These are phyloP conservation scores for Candida tallmaniae DNA, from an alignment of 805 yeast genomes.

Conservation along the genomic window DNA sequence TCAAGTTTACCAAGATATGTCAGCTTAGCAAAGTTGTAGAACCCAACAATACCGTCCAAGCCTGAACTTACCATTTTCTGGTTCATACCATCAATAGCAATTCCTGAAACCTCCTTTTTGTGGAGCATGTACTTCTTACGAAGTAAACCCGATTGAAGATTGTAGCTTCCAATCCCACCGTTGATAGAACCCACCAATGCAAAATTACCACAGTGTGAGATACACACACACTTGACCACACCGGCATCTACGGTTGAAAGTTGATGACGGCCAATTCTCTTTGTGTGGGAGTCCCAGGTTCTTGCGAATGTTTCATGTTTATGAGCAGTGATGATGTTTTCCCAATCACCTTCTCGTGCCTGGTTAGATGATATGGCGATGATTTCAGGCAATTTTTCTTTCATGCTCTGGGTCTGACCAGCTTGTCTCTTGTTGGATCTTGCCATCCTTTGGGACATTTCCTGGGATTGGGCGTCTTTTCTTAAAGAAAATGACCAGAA, in stretches of 20 bases:
- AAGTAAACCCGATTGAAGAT: constrained; percentile 84
- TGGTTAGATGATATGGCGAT: constrained; percentile 65
- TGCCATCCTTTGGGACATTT: constrained; percentile 72
- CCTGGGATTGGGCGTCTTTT: constrained; percentile 95
- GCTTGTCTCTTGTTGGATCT: constrained; percentile 42
- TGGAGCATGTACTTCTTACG: constrained; percentile 69
- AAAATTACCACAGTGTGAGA: constrained; percentile 94
- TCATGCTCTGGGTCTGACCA: constrained; percentile 50
- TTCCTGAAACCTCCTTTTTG: constrained; percentile 80
- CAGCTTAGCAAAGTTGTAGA: constrained; percentile 76
- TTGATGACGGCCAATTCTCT: constrained; percentile 72
- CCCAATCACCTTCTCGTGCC: constrained; percentile 88
- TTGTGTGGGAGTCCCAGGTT: constrained; percentile 81
- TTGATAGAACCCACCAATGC: constrained; percentile 83
- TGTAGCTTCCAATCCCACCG: constrained; percentile 84
- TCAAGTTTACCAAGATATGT: constrained; percentile 61
- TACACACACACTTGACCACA: constrained; percentile 64
- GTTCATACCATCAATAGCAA: constrained; percentile 88
- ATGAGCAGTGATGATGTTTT: constrained; percentile 84
- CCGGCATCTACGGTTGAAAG: constrained; percentile 77
- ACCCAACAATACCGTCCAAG: constrained; percentile 83
- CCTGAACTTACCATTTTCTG: constrained; percentile 82
- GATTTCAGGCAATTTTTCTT: constrained; percentile 76
- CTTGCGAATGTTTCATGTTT: constrained; percentile 78
- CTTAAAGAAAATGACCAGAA: constrained; percentile 91